These are phyloP conservation scores for Carex kokanica DNA, from an alignment of 176 grass and related monocot species.

Conservation along the genomic window DNA sequence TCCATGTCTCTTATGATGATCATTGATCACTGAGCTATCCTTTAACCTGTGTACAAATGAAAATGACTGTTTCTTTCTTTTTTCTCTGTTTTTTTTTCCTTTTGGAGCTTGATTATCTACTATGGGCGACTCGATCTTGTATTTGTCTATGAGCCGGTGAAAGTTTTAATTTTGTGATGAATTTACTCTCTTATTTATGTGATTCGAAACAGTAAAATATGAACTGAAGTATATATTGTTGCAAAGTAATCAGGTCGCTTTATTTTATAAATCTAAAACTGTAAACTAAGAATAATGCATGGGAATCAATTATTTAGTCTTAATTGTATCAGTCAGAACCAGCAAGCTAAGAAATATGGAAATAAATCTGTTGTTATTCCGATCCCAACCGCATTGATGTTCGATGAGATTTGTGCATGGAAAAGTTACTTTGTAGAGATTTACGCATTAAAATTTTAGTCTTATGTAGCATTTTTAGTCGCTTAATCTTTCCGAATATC, in stretches of 20 bases:
- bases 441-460: no score
- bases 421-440: no score
- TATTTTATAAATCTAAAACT: background rate
- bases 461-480: no score
- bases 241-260: background rate
- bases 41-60: background rate
- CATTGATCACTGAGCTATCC: background rate
- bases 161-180: background rate
- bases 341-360: background rate
- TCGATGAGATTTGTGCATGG: no score
- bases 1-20: slow-evolving; percentile 80
- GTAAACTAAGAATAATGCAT: background rate
- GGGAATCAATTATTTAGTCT: background rate
- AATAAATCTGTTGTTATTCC: no score
- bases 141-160: background rate
- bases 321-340: background rate
- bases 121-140: background rate
- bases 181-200: background rate
- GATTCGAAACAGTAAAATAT: background rate
- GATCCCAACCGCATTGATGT: no score
- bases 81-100: background rate
- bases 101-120: background rate
- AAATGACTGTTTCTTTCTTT: background rate
- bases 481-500: no score
- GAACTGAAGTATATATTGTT: background rate